Evolutionary conservation across 768 basidiomycete genomes (phyloP).

Genomic region (Leccinum subtestaceum): DNA sequence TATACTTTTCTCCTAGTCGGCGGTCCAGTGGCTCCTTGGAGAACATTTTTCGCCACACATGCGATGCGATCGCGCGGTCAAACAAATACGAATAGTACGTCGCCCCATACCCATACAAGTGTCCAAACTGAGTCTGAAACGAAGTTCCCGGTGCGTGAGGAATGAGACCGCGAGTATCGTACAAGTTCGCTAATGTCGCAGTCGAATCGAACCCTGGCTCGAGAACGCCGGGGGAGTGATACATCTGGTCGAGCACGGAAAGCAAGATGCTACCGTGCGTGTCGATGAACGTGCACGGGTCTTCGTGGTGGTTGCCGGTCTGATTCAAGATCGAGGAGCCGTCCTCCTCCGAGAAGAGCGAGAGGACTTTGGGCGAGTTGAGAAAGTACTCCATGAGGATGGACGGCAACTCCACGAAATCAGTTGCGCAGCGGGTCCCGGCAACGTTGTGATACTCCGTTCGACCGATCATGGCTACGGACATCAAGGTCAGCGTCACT

Average conservation of each 20-base stretch:
- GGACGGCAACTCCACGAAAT: slow-evolving; percentile 97
- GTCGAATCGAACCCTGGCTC: slow-evolving; percentile 73
- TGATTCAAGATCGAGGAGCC: slow-evolving; percentile 44
- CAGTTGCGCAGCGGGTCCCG: slow-evolving; percentile 96
- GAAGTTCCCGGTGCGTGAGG: slow-evolving; percentile 83
- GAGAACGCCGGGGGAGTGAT: slow-evolving; percentile 71
- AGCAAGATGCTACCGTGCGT: slow-evolving; percentile 89
- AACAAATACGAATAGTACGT: slow-evolving; percentile 98
- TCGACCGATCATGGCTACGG: slow-evolving; percentile 90
- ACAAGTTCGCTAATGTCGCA: slow-evolving; percentile 53
- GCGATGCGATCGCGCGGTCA: slow-evolving; percentile 91
- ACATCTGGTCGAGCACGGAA: slow-evolving; percentile 83
- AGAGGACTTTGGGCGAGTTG: slow-evolving; percentile 76
- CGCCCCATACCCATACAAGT: slow-evolving; percentile 94
- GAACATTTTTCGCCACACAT: slow-evolving; percentile 85
- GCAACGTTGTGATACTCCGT: slow-evolving; percentile 98
- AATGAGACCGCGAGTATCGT: slow-evolving; percentile 71
- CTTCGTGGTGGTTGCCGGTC: slow-evolving; percentile 64
- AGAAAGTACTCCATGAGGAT: slow-evolving; percentile 99
- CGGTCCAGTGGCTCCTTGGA: slow-evolving; percentile 62
- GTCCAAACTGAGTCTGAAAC: slow-evolving; percentile 95
- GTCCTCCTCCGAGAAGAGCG: slow-evolving; percentile 59
- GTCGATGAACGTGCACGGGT: slow-evolving; percentile 82
- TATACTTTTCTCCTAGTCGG: slow-evolving; percentile 78
- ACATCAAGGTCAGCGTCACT: slow-evolving; percentile 13